These are phyloP conservation scores for Mollisiaceae sp. DNA, from an alignment of 2,329 filamentous ascomycete species.

Conservation along the genomic window DNA sequence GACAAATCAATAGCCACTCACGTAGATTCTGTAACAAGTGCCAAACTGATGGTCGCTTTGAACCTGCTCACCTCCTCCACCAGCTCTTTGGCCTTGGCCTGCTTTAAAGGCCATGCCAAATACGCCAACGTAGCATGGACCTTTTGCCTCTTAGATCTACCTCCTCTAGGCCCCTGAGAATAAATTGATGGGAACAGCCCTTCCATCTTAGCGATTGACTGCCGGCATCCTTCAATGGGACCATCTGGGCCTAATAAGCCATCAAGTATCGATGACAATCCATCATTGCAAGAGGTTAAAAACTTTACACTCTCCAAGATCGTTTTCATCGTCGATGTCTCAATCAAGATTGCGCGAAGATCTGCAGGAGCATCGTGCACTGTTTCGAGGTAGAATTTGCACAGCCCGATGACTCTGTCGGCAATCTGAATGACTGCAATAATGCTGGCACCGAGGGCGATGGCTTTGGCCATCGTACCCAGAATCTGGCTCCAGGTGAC, in stretches of 20 bases:
- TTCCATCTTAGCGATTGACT: slow-evolving; percentile 11
- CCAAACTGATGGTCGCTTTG: slow-evolving; percentile 21
- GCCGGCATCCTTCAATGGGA: slow-evolving; percentile 16
- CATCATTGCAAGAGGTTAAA: not conserved
- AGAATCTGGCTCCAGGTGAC: too few relatives aligned
- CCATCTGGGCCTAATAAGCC: slow-evolving; percentile 8
- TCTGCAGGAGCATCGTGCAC: slow-evolving; percentile 23
- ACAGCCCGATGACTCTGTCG: slow-evolving; percentile 23
- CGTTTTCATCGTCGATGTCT: slow-evolving; percentile 18
- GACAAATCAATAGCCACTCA: slow-evolving; percentile 9
- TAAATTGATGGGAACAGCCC: slow-evolving; percentile 13
- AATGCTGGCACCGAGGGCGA: slow-evolving; percentile 13
- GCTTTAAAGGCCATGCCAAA: slow-evolving; percentile 23
- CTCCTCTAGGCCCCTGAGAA: not conserved
- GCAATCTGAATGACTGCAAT: slow-evolving; percentile 23
- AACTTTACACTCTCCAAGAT: slow-evolving; percentile 18
- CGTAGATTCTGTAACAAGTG: slow-evolving; percentile 15
- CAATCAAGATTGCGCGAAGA: slow-evolving; percentile 22
- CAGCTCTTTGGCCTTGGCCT: slow-evolving; percentile 16
- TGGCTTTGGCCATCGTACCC: slow-evolving; percentile 1
- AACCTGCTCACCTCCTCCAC: slow-evolving; percentile 10
- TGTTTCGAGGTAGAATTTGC: slow-evolving; percentile 22
- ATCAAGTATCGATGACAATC: not conserved
- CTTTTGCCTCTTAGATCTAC: slow-evolving; percentile 15
- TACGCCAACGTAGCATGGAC: slow-evolving; percentile 11